A percentile compares a stretch with the other conserved stretches of the same genome.
Conservation (phyloP, 2,329 filamentous ascomycete species). For the Aspergillus novofumigatus region DNA sequence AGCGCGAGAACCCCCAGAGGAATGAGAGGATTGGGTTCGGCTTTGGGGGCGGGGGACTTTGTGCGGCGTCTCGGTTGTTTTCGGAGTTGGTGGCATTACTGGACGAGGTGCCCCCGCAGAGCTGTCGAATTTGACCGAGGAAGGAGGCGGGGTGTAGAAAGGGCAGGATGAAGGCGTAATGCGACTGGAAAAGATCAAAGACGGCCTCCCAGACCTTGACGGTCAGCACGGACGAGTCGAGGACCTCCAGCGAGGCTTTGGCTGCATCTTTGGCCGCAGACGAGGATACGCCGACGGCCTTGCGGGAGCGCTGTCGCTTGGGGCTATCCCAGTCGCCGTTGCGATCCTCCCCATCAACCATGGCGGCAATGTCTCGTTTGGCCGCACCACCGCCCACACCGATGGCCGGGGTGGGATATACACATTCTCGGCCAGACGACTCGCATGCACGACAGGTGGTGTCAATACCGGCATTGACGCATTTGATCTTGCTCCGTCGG, state of each 20-base stretch:
- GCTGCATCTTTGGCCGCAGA: constrained; percentile 28
- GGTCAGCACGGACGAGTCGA: constrained; percentile 50
- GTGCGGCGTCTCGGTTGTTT: constrained; percentile 22
- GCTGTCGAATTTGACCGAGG: constrained; percentile 44
- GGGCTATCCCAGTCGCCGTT: constrained; percentile 42
- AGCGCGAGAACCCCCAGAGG: constrained; percentile 53
- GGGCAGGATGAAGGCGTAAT: constrained; percentile 54
- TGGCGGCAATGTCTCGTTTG: constrained; percentile 36
- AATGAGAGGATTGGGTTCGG: constrained; percentile 45
- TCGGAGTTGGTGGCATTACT: constrained; percentile 9
- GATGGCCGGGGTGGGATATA: constrained; percentile 55
- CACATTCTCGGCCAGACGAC: constrained; percentile 66
- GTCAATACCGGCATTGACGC: constrained; percentile 70
- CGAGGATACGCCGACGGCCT: constrained; percentile 25
- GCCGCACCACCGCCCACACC: constrained; percentile 28
- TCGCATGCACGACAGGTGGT: constrained; percentile 72
- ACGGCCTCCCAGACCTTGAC: constrained; percentile 54
- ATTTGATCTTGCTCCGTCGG: constrained; percentile 80
- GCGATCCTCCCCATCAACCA: constrained; percentile 36
- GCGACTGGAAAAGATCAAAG: constrained; percentile 56
- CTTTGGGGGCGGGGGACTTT: constrained; percentile 26
- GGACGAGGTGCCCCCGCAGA: constrained; percentile 22
- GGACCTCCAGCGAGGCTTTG: constrained; percentile 39
- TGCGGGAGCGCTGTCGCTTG: constrained; percentile 39
- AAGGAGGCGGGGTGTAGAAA: constrained; percentile 56